Conservation (phyloP, 2,329 filamentous ascomycete species). For the Penicillium digitatum region DNA sequence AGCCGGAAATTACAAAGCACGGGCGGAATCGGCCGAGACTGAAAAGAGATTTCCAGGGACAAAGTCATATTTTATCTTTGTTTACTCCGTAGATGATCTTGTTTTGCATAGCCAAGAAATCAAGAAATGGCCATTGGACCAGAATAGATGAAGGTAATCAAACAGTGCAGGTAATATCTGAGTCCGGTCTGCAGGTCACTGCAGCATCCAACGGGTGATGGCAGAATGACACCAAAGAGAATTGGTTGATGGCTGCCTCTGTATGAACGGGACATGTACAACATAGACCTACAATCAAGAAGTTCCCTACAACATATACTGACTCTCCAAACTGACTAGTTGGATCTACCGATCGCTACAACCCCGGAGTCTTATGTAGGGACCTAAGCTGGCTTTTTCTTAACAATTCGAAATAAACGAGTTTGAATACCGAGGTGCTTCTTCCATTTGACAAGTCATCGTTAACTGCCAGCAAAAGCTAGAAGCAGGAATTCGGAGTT, state of each 20-base stretch:
- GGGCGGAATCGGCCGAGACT: neutral
- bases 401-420: neutral
- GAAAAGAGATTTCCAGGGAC: neutral
- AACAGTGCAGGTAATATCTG: constrained; percentile 7
- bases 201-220: constrained; percentile 14
- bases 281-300: neutral
- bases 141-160: neutral
- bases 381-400: neutral
- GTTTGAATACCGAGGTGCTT: constrained; percentile 5
- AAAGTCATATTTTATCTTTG: neutral
- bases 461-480: constrained; percentile 7
- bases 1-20: constrained; percentile 2
- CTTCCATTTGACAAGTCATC: constrained; percentile 7
- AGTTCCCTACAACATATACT: too few relatives aligned
- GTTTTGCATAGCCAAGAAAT: neutral
- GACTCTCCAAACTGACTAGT: constrained; percentile 13
- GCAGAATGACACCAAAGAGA: constrained; percentile 5
- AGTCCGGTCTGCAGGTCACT: constrained; percentile 11
- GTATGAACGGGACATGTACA: neutral
- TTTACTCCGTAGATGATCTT: neutral
- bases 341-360: constrained; percentile 12
- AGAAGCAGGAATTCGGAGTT: constrained; percentile 9
- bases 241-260: neutral
- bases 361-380: neutral
- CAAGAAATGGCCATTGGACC: neutral